Percentiles rank a stretch among this genome's conserved stretches.
phyloP scores from a whole-genome alignment of 192 early-diverging fungal species.

The Podila minutissima region DNA sequence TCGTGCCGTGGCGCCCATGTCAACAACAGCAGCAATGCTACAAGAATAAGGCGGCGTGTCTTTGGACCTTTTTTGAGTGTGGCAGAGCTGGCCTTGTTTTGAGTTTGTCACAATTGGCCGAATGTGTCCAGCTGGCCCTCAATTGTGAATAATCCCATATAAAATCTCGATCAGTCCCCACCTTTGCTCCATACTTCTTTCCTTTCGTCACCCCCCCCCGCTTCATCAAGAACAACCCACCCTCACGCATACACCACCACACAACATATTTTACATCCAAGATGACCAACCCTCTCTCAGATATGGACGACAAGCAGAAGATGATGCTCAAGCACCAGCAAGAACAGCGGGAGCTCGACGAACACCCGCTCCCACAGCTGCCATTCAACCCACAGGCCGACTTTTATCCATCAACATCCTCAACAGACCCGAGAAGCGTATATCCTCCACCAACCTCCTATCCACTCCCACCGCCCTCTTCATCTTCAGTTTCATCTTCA shows the following conservation, averaged over 20 bases:
- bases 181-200: neutral
- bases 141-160: too few species aligned
- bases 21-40: too few species aligned
- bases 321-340: neutral
- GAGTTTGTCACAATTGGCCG: too few species aligned
- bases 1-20: too few species aligned
- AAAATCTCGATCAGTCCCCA: neutral
- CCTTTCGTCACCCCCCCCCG: neutral
- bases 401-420: neutral
- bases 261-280: neutral
- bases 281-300: neutral
- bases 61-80: too few species aligned
- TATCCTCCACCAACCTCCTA: too few species aligned
- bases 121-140: too few species aligned
- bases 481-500: too few species aligned
- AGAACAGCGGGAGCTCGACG: neutral
- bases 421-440: neutral
- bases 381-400: neutral
- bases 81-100: too few species aligned
- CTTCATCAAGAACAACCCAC: neutral
- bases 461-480: too few species aligned
- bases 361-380: constrained; percentile 2
- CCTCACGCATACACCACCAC: neutral
- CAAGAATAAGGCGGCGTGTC: too few species aligned
- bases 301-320: constrained; percentile 4